A percentile compares a stretch with the other conserved stretches of the same genome.
These are phyloP conservation scores for Solanum chacoense DNA, from an alignment of 305 asterid species.

Conservation along the genomic window DNA sequence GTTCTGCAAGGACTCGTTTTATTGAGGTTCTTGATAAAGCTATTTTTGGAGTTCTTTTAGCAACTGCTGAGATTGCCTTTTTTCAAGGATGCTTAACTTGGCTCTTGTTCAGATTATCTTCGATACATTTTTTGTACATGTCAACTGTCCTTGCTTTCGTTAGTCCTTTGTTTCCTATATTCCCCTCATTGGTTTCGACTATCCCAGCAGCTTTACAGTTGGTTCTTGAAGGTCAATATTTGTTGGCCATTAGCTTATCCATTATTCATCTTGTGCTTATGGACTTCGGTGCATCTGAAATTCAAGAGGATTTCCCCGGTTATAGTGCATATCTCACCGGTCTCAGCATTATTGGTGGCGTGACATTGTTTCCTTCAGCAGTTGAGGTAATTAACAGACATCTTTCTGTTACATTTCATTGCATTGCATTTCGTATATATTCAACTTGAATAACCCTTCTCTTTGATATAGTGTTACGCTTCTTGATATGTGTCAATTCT, in stretches of 20 bases:
- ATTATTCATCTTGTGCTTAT: constrained; percentile 59
- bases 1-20: constrained; percentile 58
- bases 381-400: constrained; percentile 49
- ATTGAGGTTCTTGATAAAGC: constrained; percentile 86
- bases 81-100: constrained; percentile 93
- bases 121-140: constrained; percentile 78
- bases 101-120: constrained; percentile 67
- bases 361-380: constrained; percentile 81
- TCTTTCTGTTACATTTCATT: not conserved
- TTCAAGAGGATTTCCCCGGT: constrained; percentile 80
- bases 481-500: not conserved
- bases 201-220: constrained; percentile 76
- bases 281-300: constrained; percentile 78
- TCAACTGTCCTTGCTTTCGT: constrained; percentile 71
- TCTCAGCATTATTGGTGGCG: constrained; percentile 89
- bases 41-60: constrained; percentile 71
- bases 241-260: constrained; percentile 40
- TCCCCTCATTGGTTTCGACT: constrained; percentile 74
- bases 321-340: constrained; percentile 81
- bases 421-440: not conserved
- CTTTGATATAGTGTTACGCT: not conserved
- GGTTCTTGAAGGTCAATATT: constrained; percentile 64
- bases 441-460: not conserved
- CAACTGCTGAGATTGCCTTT: constrained; percentile 79
- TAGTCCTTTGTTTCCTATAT: constrained; percentile 71